These are phyloP conservation scores for Arthroderma sp. DNA, from an alignment of 2,329 filamentous ascomycete species.

Conservation along the genomic window DNA sequence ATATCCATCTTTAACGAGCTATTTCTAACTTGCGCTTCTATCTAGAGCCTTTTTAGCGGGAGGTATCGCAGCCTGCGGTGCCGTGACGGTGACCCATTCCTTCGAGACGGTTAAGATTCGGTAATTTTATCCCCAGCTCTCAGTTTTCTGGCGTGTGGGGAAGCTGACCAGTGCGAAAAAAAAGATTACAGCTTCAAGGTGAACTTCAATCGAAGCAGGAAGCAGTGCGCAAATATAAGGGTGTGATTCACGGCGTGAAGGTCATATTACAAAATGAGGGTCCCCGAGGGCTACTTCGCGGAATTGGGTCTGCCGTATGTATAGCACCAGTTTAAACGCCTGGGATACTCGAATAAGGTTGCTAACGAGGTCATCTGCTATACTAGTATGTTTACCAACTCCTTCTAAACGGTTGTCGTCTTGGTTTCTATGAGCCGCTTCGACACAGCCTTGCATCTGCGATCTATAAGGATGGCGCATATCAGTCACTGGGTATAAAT, in stretches of 20 bases:
- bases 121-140: slow-evolving; percentile 35
- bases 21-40: not conserved
- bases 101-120: slow-evolving; percentile 99
- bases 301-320: slow-evolving; percentile 65
- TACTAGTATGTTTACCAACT: slow-evolving; percentile 81
- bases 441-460: slow-evolving; percentile 56
- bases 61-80: slow-evolving; percentile 91
- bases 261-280: slow-evolving; percentile 90
- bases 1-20: too few species aligned
- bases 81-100: slow-evolving; percentile 91
- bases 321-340: slow-evolving; percentile 1
- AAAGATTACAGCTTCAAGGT: slow-evolving; percentile 85
- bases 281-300: slow-evolving; percentile 69
- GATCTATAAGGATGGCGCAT: slow-evolving; percentile 56
- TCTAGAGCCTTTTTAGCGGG: slow-evolving; percentile 79
- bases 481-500: slow-evolving; percentile 80
- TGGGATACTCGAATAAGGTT: not conserved
- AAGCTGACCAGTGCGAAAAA: not conserved
- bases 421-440: slow-evolving; percentile 96
- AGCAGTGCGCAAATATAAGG: slow-evolving; percentile 77
- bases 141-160: not conserved
- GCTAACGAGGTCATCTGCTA: not conserved
- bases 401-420: slow-evolving; percentile 85
- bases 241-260: slow-evolving; percentile 78
- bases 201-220: slow-evolving; percentile 79